phyloP scores from a whole-genome alignment of 306 rosid species.

The Heteromeles arbutifolia region DNA sequence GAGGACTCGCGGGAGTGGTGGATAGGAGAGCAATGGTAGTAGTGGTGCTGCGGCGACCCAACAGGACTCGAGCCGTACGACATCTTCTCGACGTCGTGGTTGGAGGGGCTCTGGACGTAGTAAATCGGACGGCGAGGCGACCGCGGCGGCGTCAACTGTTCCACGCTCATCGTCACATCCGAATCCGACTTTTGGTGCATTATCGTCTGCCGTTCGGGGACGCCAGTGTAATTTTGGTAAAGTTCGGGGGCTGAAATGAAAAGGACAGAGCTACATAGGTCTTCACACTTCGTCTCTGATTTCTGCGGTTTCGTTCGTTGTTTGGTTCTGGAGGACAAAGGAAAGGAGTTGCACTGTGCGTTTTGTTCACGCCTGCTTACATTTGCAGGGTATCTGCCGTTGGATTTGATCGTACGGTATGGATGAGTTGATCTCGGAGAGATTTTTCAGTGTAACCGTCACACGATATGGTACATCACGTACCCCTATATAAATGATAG shows the following conservation, averaged over 20 bases:
- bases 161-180: conserved; percentile 61
- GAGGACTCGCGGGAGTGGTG: conserved; percentile 98
- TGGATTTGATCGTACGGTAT: not conserved
- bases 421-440: not conserved
- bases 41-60: conserved; percentile 67
- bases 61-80: conserved; percentile 80
- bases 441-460: no score
- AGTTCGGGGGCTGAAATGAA: not conserved
- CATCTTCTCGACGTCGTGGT: conserved; percentile 90
- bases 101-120: conserved; percentile 94
- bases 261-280: not conserved
- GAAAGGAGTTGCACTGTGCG: not conserved
- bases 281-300: not conserved
- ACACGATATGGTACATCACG: no score
- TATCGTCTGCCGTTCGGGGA: not conserved
- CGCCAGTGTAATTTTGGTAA: not conserved
- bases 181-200: conserved; percentile 89
- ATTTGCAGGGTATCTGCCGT: not conserved
- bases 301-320: not conserved
- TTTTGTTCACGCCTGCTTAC: not conserved
- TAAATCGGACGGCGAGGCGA: conserved; percentile 79
- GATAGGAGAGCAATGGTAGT: conserved; percentile 70
- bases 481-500: no score
- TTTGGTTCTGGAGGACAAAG: not conserved
- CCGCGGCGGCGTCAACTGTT: conserved; percentile 59